Base-by-base conservation (phyloP, 768 basidiomycete genomes). In the Mycena galopus region DNA sequence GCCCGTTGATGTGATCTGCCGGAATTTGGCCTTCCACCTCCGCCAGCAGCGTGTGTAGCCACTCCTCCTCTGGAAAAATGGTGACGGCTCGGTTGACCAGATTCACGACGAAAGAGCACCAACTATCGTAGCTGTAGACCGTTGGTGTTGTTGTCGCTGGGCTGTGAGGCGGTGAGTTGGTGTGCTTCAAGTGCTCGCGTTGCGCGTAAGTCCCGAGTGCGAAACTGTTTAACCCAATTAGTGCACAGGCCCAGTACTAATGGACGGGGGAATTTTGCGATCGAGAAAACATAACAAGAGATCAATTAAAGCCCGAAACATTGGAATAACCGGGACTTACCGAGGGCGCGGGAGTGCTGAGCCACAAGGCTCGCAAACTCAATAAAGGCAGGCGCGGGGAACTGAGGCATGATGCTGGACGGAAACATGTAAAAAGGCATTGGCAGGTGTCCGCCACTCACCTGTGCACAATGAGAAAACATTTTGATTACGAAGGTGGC, bases 21-120 rank as follows among this genome's bases (percentile, higher is more conserved):
- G 69, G 69, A n/a, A 71, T 71, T 37, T 72, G 71, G n/a, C 71
- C 71, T 42, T 72, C 71, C n/a, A 47, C 58, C 11, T 1, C 8
- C 19, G 27, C 57, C 6, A 72, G 65, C 6, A 67, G 17, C 8
- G 39, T 27, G 58, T 72, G 71, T 0, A 72, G 37, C 71, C 71
- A 71, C 11, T 8, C 19, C 42, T 71, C 69, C 37, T 51, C 50
- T 10, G 70, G 70, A 21, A 71, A 71, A 23, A 71, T 16, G 16
- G 4, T 17, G 3, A 60, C 39, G 7, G 70, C 64, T 14, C 64
- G 55, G 12, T 44, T 53, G 2, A 65, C 30, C 25, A 35, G 25
- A 27, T 71, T 50, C 29, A 71, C 64, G 17, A 71, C 65, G 27
- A 65, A 71, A 7, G 57, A 59, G 35, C 70, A 66, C 32, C 37